These are phyloP conservation scores for Fusarium virguliforme DNA, from an alignment of 2,329 filamentous ascomycete species.

Conservation along the genomic window DNA sequence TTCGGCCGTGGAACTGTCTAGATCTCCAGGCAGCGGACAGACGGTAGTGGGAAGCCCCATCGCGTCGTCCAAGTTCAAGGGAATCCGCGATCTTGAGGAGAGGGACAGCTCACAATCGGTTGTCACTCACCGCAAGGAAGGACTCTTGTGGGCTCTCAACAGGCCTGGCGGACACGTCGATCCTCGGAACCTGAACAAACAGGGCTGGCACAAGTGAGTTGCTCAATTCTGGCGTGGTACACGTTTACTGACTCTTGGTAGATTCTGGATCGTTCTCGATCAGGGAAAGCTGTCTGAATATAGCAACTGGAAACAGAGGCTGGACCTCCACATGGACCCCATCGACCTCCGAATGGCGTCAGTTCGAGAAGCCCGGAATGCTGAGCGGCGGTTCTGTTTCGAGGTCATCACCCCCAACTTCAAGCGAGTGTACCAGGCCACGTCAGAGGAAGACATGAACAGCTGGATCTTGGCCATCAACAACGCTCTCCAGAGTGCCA, in stretches of 20 bases:
- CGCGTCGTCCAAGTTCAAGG: conserved; percentile 81
- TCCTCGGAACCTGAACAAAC: conserved; percentile 94
- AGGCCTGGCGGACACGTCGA: conserved; percentile 95
- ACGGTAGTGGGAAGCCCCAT: conserved; percentile 66
- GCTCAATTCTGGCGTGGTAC: not conserved
- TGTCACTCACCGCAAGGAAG: conserved; percentile 85
- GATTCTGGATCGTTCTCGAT: conserved; percentile 98
- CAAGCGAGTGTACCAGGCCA: conserved; percentile 97
- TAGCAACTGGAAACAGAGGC: conserved; percentile 98
- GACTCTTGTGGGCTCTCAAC: conserved; percentile 93
- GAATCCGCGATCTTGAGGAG: conserved; percentile 93
- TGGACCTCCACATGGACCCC: conserved; percentile 97
- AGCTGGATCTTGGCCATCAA: conserved; percentile 98
- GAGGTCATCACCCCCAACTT: conserved; percentile 98
- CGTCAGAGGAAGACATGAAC: conserved; percentile 97
- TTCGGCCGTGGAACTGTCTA: conserved; percentile 64
- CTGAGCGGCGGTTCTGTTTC: conserved; percentile 96
- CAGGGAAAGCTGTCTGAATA: conserved; percentile 98
- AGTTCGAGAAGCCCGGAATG: conserved; percentile 93
- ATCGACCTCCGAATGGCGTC: conserved; percentile 98
- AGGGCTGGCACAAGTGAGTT: conserved; percentile 97
- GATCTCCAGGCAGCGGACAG: conserved; percentile 70
- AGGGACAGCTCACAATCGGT: conserved; percentile 73
- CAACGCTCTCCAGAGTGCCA: conserved; percentile 95
- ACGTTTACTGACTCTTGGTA: conserved; percentile 57